Conservation (phyloP, 371 early-diverging fungal species). For the Chytridiales sp. region DNA sequence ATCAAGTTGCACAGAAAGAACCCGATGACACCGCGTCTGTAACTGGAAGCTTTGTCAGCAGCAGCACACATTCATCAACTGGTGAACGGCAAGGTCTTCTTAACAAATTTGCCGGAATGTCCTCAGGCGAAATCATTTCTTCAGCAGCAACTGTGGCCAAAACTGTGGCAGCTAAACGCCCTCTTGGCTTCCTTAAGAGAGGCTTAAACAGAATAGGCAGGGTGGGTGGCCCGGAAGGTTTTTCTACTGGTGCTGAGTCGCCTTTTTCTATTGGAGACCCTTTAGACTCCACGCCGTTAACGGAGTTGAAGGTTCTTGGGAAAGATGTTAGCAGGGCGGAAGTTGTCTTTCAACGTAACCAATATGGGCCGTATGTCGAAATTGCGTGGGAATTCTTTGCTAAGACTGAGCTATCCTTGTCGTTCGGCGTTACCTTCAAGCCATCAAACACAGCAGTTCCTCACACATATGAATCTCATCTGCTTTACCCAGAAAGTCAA, state of each 20-base stretch:
- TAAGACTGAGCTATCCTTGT: slow-evolving; percentile 7
- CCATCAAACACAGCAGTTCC: slow-evolving; percentile 10
- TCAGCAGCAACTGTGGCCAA: slow-evolving; percentile 19
- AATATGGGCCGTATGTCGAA: slow-evolving; percentile 8
- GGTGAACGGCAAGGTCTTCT: too few relatives aligned
- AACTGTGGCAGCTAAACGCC: neutral
- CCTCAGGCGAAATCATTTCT: neutral
- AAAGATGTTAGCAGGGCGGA: slow-evolving; percentile 18
- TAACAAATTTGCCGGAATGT: slow-evolving; percentile 4
- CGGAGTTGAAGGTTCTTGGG: slow-evolving; percentile 3
- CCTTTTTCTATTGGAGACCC: slow-evolving; percentile 20
- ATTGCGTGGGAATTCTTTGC: slow-evolving; percentile 31
- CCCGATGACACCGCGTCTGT: neutral
- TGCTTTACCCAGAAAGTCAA: slow-evolving; percentile 19
- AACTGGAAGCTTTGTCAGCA: too few relatives aligned
- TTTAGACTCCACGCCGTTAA: slow-evolving; percentile 1
- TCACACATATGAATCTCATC: neutral
- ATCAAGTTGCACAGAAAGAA: neutral
- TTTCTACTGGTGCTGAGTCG: neutral
- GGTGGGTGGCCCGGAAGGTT: slow-evolving; percentile 9
- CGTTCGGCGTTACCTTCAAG: slow-evolving; percentile 26
- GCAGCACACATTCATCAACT: too few relatives aligned
- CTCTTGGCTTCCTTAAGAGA: slow-evolving; percentile 20
- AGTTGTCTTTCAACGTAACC: slow-evolving; percentile 10
- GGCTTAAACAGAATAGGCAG: too few relatives aligned